Evolutionary conservation across 768 basidiomycete genomes (phyloP), one percentile per base, ranked within the genome.

Genomic region (Paxillus rubicundulus): DNA sequence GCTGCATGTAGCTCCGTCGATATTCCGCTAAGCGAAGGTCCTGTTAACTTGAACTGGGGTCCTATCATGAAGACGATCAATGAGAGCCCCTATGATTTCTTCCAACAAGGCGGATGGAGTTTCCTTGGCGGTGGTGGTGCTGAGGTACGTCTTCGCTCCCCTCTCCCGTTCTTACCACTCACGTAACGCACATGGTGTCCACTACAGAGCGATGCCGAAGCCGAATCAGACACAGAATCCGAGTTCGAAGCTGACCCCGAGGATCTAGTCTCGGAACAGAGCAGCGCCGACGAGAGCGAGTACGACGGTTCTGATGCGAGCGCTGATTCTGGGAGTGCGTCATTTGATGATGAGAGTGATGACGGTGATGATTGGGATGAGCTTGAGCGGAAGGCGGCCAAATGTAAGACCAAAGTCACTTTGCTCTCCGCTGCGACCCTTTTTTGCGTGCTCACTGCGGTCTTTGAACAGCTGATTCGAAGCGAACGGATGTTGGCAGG

Each of bases 41-140:
- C 92, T 7, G 92, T 99, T 74, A 98, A 98, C 70, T 76, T 98
- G 72, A 96, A 97, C 64, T 99, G 96, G 97, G 86, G 87, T 5
- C 90, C 89, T 3, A 97, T 99, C 68, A 98, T 99, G 93, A 98
- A 98, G 72, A 95, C 92, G 36, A 86, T 98, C 72, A 97, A 97
- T 57, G 96, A 98, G 58, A 92, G 87, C 57, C 94, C 97, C 0
- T 85, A 89, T 59, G 92, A 89, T 27, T 99, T 98, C 75, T 99
- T 95, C 84, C 87, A 87, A 56, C 84, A 87, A 45, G 94, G 93
- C n/a, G 97, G 97, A 33, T 98, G 96, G 96, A 98, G 94, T 85
- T 79, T 98, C 54, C 84, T 86, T 13, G 86, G 86, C 38, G 75
- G 82, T 9, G 75, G 79, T n/a, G 81, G 78, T 53, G 87, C 80